Percentiles rank a stretch among this genome's conserved stretches.
phyloP scores from a whole-genome alignment of 441 rosid species.

The Erodium texanum region DNA sequence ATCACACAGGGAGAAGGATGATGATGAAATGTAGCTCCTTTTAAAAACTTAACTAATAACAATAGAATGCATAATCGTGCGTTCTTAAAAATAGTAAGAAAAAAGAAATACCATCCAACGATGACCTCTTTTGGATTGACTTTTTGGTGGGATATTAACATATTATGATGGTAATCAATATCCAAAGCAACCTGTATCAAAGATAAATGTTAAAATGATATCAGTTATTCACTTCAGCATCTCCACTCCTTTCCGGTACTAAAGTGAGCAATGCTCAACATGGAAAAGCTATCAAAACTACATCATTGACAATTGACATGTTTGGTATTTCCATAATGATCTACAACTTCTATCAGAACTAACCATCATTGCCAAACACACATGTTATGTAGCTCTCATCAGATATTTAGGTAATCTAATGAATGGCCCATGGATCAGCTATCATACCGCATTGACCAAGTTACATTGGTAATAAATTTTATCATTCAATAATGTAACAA shows the following conservation, averaged over 20 bases:
- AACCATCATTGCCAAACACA: too few species aligned
- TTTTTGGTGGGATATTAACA: slow-evolving; percentile 74
- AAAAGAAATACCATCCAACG: slow-evolving; percentile 73
- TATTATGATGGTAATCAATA: slow-evolving; percentile 86
- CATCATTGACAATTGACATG: too few species aligned
- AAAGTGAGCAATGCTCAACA: not conserved
- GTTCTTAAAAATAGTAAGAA: not conserved
- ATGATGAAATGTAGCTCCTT: too few species aligned
- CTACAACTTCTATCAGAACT: too few species aligned
- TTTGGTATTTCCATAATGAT: too few species aligned
- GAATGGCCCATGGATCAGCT: not conserved
- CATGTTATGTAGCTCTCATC: not conserved
- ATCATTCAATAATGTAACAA: too few species aligned
- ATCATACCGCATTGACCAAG: too few species aligned
- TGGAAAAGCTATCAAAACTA: not conserved
- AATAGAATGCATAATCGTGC: not conserved
- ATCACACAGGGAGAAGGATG: too few species aligned
- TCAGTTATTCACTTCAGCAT: not conserved
- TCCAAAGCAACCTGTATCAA: slow-evolving; percentile 77
- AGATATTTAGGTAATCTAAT: not conserved
- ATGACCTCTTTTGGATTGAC: slow-evolving; percentile 90
- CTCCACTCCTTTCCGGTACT: not conserved
- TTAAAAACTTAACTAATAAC: too few species aligned
- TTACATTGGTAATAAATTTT: too few species aligned
- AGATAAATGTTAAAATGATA: not conserved